Evolutionary conservation across 2,329 filamentous ascomycete species (phyloP), one percentile per base, ranked within the genome.

Genomic region (Colletotrichum brevisporum): DNA sequence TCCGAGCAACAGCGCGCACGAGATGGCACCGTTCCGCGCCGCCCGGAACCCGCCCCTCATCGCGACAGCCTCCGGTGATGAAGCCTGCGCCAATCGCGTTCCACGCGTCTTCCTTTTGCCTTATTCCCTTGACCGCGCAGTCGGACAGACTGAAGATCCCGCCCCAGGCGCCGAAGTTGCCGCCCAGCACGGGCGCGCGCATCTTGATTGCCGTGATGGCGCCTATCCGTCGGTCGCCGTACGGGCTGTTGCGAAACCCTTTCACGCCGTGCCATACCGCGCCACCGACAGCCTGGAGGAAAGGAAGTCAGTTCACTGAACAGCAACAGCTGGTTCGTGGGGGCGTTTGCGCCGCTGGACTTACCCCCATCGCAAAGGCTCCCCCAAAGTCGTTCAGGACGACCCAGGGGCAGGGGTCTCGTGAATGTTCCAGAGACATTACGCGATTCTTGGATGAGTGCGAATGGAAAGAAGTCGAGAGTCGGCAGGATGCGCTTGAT

Each of bases 211-310:
- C 95, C 77, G 95, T 98, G 83, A 99, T 88, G 74, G 95, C 94
- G 80, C 96, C 96, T 86, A 98, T 95, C 81, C 95, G 89, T 80
- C 96, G 90, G 86, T 99, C 96, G 80, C 95, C 96, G 81, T 97
- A 94, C 47, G 93, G 93, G 68, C 91, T 94, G 84, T 93, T 97
- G 79, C 94, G 86, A 84, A 94, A 96, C 70, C 94, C 96, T 85
- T 98, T 99, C 73, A 98, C 92, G 76, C 95, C 95, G 84, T 98
- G 95, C 95, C 95, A 98, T 80, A 98, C 92, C 76, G 93, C 92
- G 76, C 92, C 92, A 76, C 91, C 31, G 31, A 36, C 31, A 36
- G 31, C 31, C 31, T 36, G 31, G 8, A 10, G 9, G 31, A 31
- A 31, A 9, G 6, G 9, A 31, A 31, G 27, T 31, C 27, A 31